Evolutionary conservation across 331 rosid genomes (phyloP), one percentile per base, ranked within the genome.

Genomic region (Acacia pycnantha): DNA sequence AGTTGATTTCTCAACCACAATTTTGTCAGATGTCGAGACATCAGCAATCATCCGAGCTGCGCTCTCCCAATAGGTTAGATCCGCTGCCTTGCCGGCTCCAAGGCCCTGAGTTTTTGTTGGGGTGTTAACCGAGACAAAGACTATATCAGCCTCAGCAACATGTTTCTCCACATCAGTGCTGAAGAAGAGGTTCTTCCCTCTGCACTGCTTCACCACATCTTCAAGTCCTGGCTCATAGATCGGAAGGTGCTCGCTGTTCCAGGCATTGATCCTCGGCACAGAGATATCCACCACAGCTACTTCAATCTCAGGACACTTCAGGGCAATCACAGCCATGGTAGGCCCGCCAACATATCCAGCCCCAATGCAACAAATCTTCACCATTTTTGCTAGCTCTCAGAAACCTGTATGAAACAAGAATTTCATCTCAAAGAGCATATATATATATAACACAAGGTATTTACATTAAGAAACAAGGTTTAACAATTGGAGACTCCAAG

Each of bases 271-370:
- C 65, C 98, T 77, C 0, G 94, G 76, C 12, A 81, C 74, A 0
- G 97, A 77, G 47, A 94, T 94, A 70, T 94, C 98, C 13, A 94
- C 98, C 62, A 94, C 98, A 0, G 88, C 92, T 21, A 94, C 98
- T 85, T 91, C 92, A 13, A 92, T 85, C 77, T 86, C 88, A 2
- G 98, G 98, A 88, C 98, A 94, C 87, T 94, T 94, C 15, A 91
- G 75, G 35, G 98, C 97, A 84, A 94, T 94, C 84, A 94, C 97
- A n/a, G 98, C 98, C 98, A 94, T 92, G 82, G 98, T 94, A 35
- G 98, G 98, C n/a, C 98, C 98, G 59, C 98, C 98, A 0, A 94
- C 98, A 77, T 94, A 94, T 41, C 98, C 98, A 35, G 98, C 98
- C 44, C 98, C 98, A 81, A 94, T 92, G 86, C 98, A 94, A 70